Conservation (phyloP, 768 basidiomycete species). For the Tephrocybe sp. region DNA sequence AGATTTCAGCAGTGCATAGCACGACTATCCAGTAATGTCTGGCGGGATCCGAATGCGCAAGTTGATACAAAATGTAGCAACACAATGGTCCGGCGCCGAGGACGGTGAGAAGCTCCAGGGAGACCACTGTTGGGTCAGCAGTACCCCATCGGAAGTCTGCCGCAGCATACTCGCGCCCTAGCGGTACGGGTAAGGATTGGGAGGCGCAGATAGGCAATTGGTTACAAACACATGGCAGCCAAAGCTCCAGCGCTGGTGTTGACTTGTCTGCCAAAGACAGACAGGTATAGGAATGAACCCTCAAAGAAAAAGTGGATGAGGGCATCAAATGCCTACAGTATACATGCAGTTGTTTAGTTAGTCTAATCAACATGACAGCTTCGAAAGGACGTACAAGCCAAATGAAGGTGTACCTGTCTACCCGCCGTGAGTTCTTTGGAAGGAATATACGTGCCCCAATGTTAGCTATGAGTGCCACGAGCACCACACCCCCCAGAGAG, state of each 20-base stretch:
- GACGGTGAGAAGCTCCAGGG: constrained; percentile 83
- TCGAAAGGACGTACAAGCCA: constrained; percentile 61
- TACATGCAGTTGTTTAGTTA: neutral
- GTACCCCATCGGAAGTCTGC: constrained; percentile 84
- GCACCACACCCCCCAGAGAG: constrained; percentile 61
- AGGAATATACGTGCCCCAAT: constrained; percentile 54
- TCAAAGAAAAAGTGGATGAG: constrained; percentile 80
- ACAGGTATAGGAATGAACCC: constrained; percentile 78
- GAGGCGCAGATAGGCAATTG: too few relatives aligned
- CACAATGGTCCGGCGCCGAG: constrained; percentile 75
- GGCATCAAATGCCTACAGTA: constrained; percentile 69
- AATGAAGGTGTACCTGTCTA: constrained; percentile 70
- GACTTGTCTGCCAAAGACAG: constrained; percentile 71
- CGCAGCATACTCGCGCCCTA: constrained; percentile 80
- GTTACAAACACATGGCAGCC: constrained; percentile 70
- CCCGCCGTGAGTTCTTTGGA: constrained; percentile 61
- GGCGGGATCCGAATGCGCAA: constrained; percentile 63
- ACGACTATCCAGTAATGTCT: constrained; percentile 82
- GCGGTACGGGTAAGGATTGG: neutral
- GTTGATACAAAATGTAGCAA: constrained; percentile 55
- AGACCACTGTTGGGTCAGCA: constrained; percentile 77
- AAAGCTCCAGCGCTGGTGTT: constrained; percentile 67
- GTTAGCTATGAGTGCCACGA: constrained; percentile 50
- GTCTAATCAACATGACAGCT: neutral
- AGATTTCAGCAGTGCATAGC: constrained; percentile 72